Evolutionary conservation across 371 early-diverging fungal genomes (phyloP), one percentile per base, ranked within the genome.

Genomic region (Thermomucor indicae-seudaticae): DNA sequence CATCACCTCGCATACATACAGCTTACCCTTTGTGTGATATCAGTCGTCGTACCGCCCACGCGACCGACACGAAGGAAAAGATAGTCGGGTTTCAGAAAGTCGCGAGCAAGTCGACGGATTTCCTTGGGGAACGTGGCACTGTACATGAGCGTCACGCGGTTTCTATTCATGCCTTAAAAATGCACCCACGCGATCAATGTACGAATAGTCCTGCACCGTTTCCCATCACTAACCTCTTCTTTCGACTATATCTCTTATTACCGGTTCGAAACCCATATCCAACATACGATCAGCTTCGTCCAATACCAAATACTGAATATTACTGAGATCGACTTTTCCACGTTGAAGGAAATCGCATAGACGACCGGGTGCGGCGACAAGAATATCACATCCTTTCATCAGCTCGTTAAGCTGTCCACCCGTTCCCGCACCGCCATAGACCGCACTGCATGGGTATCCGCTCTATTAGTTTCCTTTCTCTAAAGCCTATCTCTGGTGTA

Each of bases 301-400:
- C 45, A 97, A 78, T 20, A 98, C 91, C 10, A 96, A 70, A 56
- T 91, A 95, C 24, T 65, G 58, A 17, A 95, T 89, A 37, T 88
- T 69, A n/a, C 81, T 65, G 41, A 98, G 69, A 49, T 86, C 89
- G 12, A 92, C 70, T 38, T 72, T 71, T 2, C 83, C 80, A 23
- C 83, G 69, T 39, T 89, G 80, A 14, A 96, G 68, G 75, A 98
- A 81, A 62, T 98, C 98, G 41, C 87, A 86, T 19, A 99, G 73
- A 37, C 99, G 80, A 5, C 99, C 99, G n/a, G 99, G 98, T 0
- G 97, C 96, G 12, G 97, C 99, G 55, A 97, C 84, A 31, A 93
- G 77, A 17, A 99, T 83, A 59, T 99, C 96, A 37, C 90, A 88
- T 6, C 97, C 97, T n/a, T 64, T 66, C 8, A 64, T 49, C 24